Conservation (phyloP, 208 protist species). For the Phytomonas serpens region DNA sequence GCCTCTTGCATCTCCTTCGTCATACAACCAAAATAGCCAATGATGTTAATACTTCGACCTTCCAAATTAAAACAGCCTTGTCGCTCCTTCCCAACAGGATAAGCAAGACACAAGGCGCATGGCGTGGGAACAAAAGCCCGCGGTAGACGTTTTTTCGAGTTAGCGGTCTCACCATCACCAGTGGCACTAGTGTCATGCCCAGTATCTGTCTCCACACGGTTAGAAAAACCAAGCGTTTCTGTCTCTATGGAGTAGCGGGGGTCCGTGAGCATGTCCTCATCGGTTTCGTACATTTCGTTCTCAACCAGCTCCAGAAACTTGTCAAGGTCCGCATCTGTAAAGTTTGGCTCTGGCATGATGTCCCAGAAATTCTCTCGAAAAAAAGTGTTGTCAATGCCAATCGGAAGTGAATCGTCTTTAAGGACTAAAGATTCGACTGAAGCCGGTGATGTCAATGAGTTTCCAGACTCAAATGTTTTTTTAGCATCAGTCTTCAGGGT, state of each 20-base stretch:
- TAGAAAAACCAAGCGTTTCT: background rate
- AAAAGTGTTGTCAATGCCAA: conserved; percentile 1
- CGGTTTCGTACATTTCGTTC: conserved; percentile 37
- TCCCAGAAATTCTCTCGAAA: conserved; percentile 33
- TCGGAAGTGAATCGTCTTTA: conserved; percentile 5
- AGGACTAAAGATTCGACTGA: background rate
- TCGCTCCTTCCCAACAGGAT: conserved; percentile 61
- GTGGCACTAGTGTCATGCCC: background rate
- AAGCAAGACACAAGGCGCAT: conserved; percentile 75
- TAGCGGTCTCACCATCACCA: background rate
- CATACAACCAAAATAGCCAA: conserved; percentile 78
- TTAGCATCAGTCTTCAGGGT: background rate
- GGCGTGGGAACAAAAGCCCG: conserved; percentile 50
- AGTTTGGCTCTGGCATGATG: conserved; percentile 50
- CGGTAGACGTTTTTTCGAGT: background rate
- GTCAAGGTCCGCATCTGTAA: conserved; percentile 67
- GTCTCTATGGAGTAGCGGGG: conserved; percentile 10
- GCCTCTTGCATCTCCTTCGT: conserved; percentile 38
- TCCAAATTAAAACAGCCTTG: conserved; percentile 47
- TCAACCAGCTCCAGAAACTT: conserved; percentile 59
- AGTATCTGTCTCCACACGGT: background rate
- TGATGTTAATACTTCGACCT: conserved; percentile 71
- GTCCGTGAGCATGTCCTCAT: conserved; percentile 47
- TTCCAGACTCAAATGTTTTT: background rate
- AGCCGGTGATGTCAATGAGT: background rate